Evolutionary conservation across 2,329 filamentous ascomycete species (phyloP).

Genomic region (Phyllosticta citribraziliensis): DNA sequence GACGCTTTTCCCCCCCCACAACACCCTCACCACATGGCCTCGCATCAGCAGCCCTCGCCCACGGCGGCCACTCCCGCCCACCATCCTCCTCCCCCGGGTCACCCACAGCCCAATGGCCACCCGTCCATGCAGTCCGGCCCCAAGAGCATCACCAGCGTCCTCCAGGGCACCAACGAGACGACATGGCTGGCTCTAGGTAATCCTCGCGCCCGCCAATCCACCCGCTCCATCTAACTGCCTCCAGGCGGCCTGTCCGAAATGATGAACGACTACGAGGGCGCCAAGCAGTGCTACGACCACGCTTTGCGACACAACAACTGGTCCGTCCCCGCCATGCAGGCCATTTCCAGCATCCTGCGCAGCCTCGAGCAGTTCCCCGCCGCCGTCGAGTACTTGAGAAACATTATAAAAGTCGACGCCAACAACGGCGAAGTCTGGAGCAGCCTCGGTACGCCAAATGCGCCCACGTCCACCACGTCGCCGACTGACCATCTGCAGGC

Average conservation of each 20-base stretch:
- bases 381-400: conserved; percentile 85
- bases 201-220: conserved; percentile 22
- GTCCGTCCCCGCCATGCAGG: conserved; percentile 86
- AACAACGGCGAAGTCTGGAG: conserved; percentile 95
- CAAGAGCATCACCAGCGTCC: conserved; percentile 54
- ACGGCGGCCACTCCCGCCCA: conserved; percentile 62
- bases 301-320: conserved; percentile 79
- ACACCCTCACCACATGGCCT: conserved; percentile 43
- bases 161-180: conserved; percentile 70
- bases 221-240: conserved; percentile 15
- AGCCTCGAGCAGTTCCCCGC: conserved; percentile 90
- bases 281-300: conserved; percentile 82
- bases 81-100: conserved; percentile 53
- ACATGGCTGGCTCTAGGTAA: conserved; percentile 91
- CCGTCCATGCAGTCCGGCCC: conserved; percentile 41
- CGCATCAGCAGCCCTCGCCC: conserved; percentile 69
- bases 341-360: conserved; percentile 82
- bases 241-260: conserved; percentile 77
- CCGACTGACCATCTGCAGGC: conserved; percentile 42
- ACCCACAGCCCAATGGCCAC: conserved; percentile 42
- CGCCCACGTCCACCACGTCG: not conserved
- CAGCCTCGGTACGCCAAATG: conserved; percentile 61
- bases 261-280: conserved; percentile 79
- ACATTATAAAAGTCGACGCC: conserved; percentile 79
- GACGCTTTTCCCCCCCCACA: not conserved